Conservation (phyloP, 257 asterid genomes). For the Orobanche coerulescens region DNA sequence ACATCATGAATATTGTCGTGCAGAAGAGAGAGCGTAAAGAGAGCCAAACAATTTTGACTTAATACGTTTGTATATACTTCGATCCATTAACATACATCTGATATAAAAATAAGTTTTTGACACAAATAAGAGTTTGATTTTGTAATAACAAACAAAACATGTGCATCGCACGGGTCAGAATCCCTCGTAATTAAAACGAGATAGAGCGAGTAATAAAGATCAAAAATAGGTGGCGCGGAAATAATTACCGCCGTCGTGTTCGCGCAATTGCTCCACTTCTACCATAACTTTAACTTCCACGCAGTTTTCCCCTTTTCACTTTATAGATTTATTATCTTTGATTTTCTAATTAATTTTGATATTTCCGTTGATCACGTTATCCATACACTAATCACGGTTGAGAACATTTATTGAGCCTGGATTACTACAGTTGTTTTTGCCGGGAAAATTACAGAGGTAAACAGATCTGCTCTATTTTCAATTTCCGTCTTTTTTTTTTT, state of each 20-base stretch:
- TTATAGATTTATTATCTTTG: not conserved
- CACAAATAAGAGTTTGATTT: too few relatives aligned
- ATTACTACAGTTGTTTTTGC: slow-evolving; percentile 7
- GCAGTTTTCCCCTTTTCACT: not conserved
- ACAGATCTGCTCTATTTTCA: not conserved
- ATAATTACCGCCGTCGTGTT: slow-evolving; percentile 21
- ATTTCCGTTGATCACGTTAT: not conserved
- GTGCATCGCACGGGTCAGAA: too few relatives aligned
- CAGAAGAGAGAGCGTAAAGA: too few relatives aligned
- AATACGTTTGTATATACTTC: too few relatives aligned
- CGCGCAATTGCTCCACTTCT: slow-evolving; percentile 6
- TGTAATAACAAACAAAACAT: too few relatives aligned
- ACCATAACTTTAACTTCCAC: slow-evolving; percentile 16
- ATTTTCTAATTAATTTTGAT: not conserved
- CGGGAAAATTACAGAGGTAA: slow-evolving; percentile 16
- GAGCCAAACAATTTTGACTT: too few relatives aligned
- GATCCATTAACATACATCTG: too few relatives aligned
- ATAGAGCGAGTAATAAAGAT: too few relatives aligned
- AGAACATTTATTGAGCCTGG: not conserved
- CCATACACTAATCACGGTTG: not conserved
- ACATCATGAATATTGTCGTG: too few relatives aligned
- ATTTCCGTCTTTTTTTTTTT: not conserved
- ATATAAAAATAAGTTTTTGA: too few relatives aligned
- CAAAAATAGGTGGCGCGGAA: not conserved
- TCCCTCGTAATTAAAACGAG: too few relatives aligned